phyloP scores from a whole-genome alignment of 1,284 basidiomycete species.

The Mycena sp. region DNA sequence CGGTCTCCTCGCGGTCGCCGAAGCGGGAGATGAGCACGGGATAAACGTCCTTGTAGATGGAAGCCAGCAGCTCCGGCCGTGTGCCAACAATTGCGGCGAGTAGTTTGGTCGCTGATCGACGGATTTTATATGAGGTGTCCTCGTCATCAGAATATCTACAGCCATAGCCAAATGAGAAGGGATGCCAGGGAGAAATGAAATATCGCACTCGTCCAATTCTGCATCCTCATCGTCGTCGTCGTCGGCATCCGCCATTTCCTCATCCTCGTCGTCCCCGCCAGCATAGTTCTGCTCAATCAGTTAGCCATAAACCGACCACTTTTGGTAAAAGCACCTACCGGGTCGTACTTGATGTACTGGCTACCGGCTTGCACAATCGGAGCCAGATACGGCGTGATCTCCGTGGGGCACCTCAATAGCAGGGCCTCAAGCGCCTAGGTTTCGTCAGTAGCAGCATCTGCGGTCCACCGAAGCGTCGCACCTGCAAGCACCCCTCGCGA shows the following conservation, averaged over 20 bases:
- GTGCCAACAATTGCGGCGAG: conserved; percentile 88
- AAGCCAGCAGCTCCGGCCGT: conserved; percentile 84
- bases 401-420: conserved; percentile 84
- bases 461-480: conserved; percentile 35
- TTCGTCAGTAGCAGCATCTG: conserved; percentile 19
- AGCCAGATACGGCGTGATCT: conserved; percentile 79
- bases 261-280: conserved; percentile 83
- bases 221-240: conserved; percentile 86
- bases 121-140: conserved; percentile 98
- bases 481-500: conserved; percentile 81
- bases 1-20: conserved; percentile 95
- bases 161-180: background rate
- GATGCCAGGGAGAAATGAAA: background rate
- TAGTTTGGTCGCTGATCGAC: conserved; percentile 92
- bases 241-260: conserved; percentile 81
- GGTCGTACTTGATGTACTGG: conserved; percentile 92
- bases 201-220: conserved; percentile 74
- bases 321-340: conserved; percentile 62
- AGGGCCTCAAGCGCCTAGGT: conserved; percentile 84
- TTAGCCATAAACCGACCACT: background rate
- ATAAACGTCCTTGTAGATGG: conserved; percentile 86
- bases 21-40: conserved; percentile 92
- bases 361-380: conserved; percentile 76
- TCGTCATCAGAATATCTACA: conserved; percentile 95
- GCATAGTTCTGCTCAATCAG: conserved; percentile 81